These are phyloP conservation scores for Phytophthora palmivora DNA, from an alignment of 352 stramenopile genomes.

Conservation along the genomic window DNA sequence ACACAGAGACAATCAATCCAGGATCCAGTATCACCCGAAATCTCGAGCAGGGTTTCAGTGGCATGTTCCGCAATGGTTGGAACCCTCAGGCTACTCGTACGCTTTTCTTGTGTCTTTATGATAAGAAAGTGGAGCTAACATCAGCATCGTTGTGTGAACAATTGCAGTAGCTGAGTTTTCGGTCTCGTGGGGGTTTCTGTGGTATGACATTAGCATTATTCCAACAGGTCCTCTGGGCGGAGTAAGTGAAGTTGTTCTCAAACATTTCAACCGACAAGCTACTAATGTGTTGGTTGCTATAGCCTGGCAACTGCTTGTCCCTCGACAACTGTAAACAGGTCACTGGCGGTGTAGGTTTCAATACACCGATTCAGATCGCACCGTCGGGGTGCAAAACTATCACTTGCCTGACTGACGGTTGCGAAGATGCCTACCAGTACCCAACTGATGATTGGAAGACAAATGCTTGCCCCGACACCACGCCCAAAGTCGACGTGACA, in stretches of 20 bases:
- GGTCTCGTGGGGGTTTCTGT: slow-evolving; percentile 47
- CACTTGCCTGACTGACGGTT: slow-evolving; percentile 46
- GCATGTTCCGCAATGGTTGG: slow-evolving; percentile 66
- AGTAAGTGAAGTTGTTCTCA: too few relatives aligned
- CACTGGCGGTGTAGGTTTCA: too few relatives aligned
- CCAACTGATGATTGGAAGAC: slow-evolving; percentile 51
- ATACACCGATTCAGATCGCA: too few relatives aligned
- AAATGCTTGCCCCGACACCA: slow-evolving; percentile 42
- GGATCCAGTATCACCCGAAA: slow-evolving; percentile 33
- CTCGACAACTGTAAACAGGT: too few relatives aligned
- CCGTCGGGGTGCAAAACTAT: slow-evolving; percentile 45
- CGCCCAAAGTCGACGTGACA: slow-evolving; percentile 42
- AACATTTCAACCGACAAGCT: too few relatives aligned
- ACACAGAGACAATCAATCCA: too few relatives aligned
- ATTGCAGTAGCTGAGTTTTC: slow-evolving; percentile 70
- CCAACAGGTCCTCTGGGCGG: too few relatives aligned
- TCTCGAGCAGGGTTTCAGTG: slow-evolving; percentile 62
- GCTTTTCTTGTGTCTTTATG: neutral
- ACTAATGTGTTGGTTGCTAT: too few relatives aligned
- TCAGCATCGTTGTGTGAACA: too few relatives aligned
- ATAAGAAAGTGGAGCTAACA: slow-evolving; percentile 8
- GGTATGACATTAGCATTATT: slow-evolving; percentile 76
- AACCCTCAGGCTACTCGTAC: slow-evolving; percentile 59
- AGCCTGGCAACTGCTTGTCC: too few relatives aligned
- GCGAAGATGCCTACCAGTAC: slow-evolving; percentile 48